phyloP scores from a whole-genome alignment of 2,329 filamentous ascomycete genomes.

The Stachybotrys chartarum region DNA sequence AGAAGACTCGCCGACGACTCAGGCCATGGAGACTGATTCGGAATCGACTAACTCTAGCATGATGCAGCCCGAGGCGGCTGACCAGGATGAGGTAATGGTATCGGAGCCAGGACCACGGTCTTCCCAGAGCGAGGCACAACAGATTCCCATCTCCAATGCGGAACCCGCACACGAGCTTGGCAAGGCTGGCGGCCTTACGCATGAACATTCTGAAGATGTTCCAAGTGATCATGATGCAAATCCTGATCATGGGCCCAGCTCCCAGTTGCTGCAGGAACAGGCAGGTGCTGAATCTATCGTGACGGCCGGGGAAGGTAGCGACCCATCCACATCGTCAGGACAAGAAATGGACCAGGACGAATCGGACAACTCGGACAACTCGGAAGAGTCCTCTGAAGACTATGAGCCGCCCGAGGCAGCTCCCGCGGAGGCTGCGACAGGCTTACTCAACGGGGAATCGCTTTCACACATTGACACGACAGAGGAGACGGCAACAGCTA shows the following conservation, averaged over 20 bases:
- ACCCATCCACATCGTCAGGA: neutral
- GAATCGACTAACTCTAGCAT: slow-evolving; percentile 1
- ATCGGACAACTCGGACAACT: slow-evolving; percentile 22
- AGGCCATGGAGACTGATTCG: slow-evolving; percentile 1
- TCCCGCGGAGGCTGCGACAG: neutral
- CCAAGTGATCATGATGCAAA: neutral
- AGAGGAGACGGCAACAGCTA: neutral
- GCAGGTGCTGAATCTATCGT: neutral
- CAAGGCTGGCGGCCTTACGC: neutral
- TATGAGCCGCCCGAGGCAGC: slow-evolving; percentile 49
- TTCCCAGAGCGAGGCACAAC: neutral
- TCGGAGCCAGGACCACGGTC: neutral
- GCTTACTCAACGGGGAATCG: neutral
- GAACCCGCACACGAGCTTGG: neutral
- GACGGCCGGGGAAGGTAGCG: neutral
- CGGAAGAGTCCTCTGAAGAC: slow-evolving; percentile 34
- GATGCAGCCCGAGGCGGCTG: neutral
- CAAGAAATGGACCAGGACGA: neutral
- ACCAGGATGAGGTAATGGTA: neutral
- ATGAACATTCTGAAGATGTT: neutral
- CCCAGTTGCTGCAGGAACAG: neutral
- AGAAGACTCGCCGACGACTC: neutral
- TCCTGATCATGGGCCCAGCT: neutral
- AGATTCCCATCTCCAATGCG: neutral
- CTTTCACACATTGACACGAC: neutral